These are phyloP conservation scores for bread wheat (Triticum aestivum) DNA, from an alignment of 176 grass and related monocot genomes.

Conservation along the genomic window DNA sequence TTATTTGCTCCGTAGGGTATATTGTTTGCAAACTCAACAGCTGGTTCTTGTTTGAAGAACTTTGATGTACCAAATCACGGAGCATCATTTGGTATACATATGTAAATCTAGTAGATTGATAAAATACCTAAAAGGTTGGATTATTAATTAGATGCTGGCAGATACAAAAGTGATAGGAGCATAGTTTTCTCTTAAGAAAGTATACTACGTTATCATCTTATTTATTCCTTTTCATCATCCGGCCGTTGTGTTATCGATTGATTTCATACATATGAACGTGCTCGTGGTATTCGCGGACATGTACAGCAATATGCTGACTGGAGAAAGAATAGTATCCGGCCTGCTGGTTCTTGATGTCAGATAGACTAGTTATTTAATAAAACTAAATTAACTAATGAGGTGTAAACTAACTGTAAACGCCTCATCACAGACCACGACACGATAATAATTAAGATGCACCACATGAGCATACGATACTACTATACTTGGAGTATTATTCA, in stretches of 20 bases:
- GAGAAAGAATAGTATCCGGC: conserved; percentile 26
- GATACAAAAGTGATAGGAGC: conserved; percentile 1
- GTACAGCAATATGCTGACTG: neutral
- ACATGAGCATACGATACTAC: neutral
- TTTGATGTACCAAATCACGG: neutral
- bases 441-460: conserved; percentile 6
- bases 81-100: neutral
- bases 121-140: neutral
- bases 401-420: neutral
- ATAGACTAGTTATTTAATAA: neutral
- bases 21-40: neutral
- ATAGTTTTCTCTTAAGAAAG: neutral
- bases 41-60: neutral
- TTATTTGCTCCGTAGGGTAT: neutral
- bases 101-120: neutral
- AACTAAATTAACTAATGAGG: neutral
- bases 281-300: conserved; percentile 12
- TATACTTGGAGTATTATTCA: neutral
- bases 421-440: neutral
- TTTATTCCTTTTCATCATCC: conserved; percentile 7
- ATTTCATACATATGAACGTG: conserved; percentile 28
- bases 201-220: neutral
- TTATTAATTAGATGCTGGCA: conserved; percentile 4
- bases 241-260: conserved; percentile 2
- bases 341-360: conserved; percentile 24